Conservation (phyloP, 768 basidiomycete species). For the Boletus pseudopeckii region DNA sequence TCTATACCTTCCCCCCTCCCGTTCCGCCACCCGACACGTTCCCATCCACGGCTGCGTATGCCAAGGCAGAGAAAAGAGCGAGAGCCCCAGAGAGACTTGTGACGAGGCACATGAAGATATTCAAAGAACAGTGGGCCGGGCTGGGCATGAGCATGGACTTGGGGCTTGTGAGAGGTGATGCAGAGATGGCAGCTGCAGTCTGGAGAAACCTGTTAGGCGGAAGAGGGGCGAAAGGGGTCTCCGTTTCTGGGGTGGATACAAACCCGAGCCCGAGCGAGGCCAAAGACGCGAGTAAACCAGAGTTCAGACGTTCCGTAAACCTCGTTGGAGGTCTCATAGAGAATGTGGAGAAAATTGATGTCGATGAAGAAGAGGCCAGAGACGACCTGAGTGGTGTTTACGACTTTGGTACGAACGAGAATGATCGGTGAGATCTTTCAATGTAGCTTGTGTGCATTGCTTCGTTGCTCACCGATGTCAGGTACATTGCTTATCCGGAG, state of each 20-base stretch:
- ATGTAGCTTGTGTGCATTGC: neutral
- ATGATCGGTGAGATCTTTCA: slow-evolving; percentile 24
- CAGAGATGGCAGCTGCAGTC: slow-evolving; percentile 79
- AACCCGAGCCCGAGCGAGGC: slow-evolving; percentile 3
- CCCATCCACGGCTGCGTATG: slow-evolving; percentile 26
- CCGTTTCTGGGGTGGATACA: slow-evolving; percentile 23
- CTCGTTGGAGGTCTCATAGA: slow-evolving; percentile 66
- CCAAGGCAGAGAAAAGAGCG: slow-evolving; percentile 31
- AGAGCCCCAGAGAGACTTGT: slow-evolving; percentile 77
- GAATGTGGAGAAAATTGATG: slow-evolving; percentile 53
- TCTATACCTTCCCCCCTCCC: slow-evolving; percentile 29
- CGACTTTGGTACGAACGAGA: slow-evolving; percentile 59
- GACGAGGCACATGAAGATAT: slow-evolving; percentile 83
- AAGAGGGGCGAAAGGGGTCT: slow-evolving; percentile 73
- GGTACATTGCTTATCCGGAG: slow-evolving; percentile 71
- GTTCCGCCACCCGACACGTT: slow-evolving; percentile 25
- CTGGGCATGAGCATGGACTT: slow-evolving; percentile 77
- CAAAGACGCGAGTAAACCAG: slow-evolving; percentile 1
- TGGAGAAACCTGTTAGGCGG: slow-evolving; percentile 92
- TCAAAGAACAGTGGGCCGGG: slow-evolving; percentile 90
- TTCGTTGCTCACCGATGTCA: slow-evolving; percentile 32
- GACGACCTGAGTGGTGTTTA: slow-evolving; percentile 73
- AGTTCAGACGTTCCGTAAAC: slow-evolving; percentile 63
- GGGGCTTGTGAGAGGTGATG: slow-evolving; percentile 69
- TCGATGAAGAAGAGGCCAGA: slow-evolving; percentile 53